These are phyloP conservation scores for Cladosporium austrohemisphaericum DNA, from an alignment of 2,329 filamentous ascomycete genomes.

Conservation along the genomic window DNA sequence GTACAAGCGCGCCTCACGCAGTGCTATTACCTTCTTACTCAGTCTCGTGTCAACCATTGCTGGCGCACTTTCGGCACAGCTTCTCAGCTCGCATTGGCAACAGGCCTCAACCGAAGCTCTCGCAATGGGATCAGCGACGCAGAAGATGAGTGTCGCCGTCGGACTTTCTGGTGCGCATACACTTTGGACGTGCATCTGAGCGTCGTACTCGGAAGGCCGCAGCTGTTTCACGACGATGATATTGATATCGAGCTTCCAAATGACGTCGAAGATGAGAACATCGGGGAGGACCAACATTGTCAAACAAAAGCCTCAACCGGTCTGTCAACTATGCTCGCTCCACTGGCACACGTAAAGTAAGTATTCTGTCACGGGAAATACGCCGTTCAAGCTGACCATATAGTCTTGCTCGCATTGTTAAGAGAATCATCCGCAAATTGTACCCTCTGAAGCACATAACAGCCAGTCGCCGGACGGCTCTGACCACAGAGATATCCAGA, in stretches of 20 bases:
- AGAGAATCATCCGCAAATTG: not conserved
- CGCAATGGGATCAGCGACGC: constrained; percentile 18
- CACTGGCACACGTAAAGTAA: not conserved
- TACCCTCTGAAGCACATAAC: not conserved
- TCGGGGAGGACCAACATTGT: constrained; percentile 14
- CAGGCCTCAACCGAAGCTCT: constrained; percentile 34
- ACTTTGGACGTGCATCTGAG: not conserved
- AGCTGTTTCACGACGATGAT: constrained; percentile 34
- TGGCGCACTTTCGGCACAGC: constrained; percentile 38
- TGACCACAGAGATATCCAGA: not conserved
- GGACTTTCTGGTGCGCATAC: constrained; percentile 10
- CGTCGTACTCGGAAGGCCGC: not conserved
- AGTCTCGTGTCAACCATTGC: constrained; percentile 35
- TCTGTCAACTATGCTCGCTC: constrained; percentile 1
- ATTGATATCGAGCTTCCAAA: constrained; percentile 28
- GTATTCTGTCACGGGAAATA: constrained; percentile 12
- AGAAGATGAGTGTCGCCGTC: constrained; percentile 2
- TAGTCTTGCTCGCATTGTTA: constrained; percentile 9
- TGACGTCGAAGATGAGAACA: constrained; percentile 30
- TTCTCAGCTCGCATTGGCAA: constrained; percentile 34
- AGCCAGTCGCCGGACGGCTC: not conserved
- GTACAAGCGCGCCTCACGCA: constrained; percentile 41
- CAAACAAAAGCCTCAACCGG: not conserved
- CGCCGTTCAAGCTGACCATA: constrained; percentile 14
- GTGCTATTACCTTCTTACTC: constrained; percentile 38